phyloP scores from a whole-genome alignment of 305 asterid genomes.

The Plantago rigida region DNA sequence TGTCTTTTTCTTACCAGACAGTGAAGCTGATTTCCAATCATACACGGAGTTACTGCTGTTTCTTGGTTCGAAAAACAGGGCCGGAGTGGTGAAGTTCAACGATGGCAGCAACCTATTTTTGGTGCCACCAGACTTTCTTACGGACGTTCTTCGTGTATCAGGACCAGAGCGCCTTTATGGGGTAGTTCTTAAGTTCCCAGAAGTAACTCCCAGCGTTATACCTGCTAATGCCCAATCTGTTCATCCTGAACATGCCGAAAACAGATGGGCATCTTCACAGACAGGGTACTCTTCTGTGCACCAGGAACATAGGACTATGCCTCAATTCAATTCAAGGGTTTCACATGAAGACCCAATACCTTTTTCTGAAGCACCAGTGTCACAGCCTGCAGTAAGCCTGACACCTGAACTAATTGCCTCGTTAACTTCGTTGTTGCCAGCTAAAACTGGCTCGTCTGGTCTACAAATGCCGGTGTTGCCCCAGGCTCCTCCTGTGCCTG shows the following conservation, averaged over 20 bases:
- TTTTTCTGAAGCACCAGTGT: conserved; percentile 37
- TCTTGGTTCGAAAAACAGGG: conserved; percentile 75
- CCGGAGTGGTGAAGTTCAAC: conserved; percentile 87
- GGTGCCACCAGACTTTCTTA: conserved; percentile 89
- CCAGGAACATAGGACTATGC: conserved; percentile 37
- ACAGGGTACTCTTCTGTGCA: conserved; percentile 36
- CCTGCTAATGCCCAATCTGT: conserved; percentile 28
- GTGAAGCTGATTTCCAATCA: conserved; percentile 85
- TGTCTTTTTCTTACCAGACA: conserved; percentile 82
- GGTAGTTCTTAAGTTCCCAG: conserved; percentile 72
- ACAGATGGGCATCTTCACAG: conserved; percentile 29
- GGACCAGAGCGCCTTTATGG: conserved; percentile 96
- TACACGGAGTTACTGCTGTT: conserved; percentile 81
- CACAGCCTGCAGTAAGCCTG: conserved; percentile 45
- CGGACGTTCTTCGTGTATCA: conserved; percentile 56
- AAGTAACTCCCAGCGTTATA: conserved; percentile 32
- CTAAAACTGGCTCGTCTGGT: conserved; percentile 38
- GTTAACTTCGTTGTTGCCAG: conserved; percentile 56
- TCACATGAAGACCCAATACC: conserved; percentile 39
- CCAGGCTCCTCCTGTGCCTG: conserved; percentile 31
- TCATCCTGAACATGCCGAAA: conserved; percentile 39
- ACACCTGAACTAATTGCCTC: conserved; percentile 93
- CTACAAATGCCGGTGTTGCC: conserved; percentile 34
- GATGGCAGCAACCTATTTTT: conserved; percentile 85
- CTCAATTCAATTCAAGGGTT: conserved; percentile 34